A percentile compares a stretch with the other conserved stretches of the same genome.
phyloP scores from a whole-genome alignment of 2,329 filamentous ascomycete species.

The Apiospora sp. region DNA sequence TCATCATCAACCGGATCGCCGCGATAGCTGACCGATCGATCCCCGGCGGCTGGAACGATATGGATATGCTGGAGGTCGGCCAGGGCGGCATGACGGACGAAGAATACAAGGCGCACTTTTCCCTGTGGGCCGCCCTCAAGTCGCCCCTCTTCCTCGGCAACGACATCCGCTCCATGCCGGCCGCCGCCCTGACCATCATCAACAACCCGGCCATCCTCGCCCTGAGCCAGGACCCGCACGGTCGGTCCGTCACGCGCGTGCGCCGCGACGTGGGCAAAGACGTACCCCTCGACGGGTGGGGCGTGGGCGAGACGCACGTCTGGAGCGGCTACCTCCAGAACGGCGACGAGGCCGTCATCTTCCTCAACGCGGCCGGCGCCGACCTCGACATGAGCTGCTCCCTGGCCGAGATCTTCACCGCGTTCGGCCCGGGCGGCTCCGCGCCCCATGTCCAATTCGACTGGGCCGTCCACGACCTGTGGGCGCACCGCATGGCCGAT shows the following conservation, averaged over 20 bases:
- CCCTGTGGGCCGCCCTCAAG: constrained; percentile 26
- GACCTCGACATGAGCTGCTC: constrained; percentile 66
- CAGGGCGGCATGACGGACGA: constrained; percentile 28
- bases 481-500: constrained; percentile 33
- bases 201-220: constrained; percentile 27
- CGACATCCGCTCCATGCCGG: constrained; percentile 20
- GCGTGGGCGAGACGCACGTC: constrained; percentile 31
- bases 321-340: constrained; percentile 28
- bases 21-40: constrained; percentile 28
- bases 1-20: constrained; percentile 39
- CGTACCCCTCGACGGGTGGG: constrained; percentile 27
- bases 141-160: constrained; percentile 26
- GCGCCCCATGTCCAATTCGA: constrained; percentile 32
- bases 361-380: constrained; percentile 25
- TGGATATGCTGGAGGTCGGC: constrained; percentile 28
- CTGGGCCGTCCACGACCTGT: constrained; percentile 36
- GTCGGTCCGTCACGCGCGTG: constrained; percentile 26
- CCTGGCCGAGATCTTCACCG: constrained; percentile 53
- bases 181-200: constrained; percentile 22
- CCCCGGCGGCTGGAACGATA: constrained; percentile 24
- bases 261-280: constrained; percentile 8
- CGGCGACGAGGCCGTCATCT: constrained; percentile 26
- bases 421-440: constrained; percentile 34
- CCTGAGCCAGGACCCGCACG: constrained; percentile 27
- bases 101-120: constrained; percentile 28